Conservation (phyloP, 2,329 filamentous ascomycete genomes). For the Bipolaris zeicola region DNA sequence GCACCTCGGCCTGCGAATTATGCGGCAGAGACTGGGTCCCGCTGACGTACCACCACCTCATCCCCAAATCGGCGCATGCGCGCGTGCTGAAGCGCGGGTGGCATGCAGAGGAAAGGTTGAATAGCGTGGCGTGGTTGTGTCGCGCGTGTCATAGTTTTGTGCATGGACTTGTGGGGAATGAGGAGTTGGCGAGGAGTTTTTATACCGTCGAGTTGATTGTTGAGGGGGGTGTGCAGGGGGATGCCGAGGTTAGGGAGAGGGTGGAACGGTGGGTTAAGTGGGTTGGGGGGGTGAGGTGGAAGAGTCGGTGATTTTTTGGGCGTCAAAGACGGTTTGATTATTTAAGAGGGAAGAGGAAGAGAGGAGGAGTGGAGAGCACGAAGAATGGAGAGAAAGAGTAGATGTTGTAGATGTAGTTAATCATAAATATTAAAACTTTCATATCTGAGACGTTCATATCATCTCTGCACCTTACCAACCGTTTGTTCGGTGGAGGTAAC, state of each 20-base stretch:
- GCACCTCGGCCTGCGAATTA: constrained; percentile 69
- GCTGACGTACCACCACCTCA: constrained; percentile 83
- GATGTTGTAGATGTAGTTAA: no score
- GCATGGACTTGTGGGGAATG: constrained; percentile 74
- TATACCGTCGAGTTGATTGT: constrained; percentile 75
- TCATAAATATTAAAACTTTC: no score
- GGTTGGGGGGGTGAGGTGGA: constrained; percentile 77
- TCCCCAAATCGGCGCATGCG: constrained; percentile 77
- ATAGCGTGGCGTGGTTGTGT: constrained; percentile 86
- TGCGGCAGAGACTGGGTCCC: constrained; percentile 76
- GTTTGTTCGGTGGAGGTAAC: no score
- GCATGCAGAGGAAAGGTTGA: constrained; percentile 75
- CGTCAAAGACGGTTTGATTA: no score
- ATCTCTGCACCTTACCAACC: no score
- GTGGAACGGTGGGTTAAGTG: constrained; percentile 73
- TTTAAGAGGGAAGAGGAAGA: no score
- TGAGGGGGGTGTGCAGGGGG: constrained; percentile 74
- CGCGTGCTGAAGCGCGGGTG: constrained; percentile 79
- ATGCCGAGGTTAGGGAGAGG: constrained; percentile 67
- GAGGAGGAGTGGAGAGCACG: no score
- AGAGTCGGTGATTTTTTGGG: constrained; percentile 53
- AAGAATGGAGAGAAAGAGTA: no score
- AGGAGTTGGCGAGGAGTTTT: constrained; percentile 74
- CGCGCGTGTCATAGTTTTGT: constrained; percentile 83
- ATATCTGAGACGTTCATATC: no score